phyloP scores from a whole-genome alignment of 192 early-diverging fungal genomes.

The Entomortierella lignicola region DNA sequence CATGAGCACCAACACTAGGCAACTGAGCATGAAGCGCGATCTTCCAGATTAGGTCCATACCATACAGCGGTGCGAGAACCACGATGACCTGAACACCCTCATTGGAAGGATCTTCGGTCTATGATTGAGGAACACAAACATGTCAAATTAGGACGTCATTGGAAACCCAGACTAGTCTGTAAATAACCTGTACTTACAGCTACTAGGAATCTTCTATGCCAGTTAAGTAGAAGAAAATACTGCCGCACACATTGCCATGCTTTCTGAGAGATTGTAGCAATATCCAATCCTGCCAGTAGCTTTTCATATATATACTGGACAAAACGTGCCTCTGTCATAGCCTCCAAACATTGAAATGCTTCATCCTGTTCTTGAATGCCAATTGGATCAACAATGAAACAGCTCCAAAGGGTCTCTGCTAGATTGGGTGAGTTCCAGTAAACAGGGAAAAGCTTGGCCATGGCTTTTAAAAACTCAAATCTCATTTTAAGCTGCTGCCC shows the following conservation, averaged over 20 bases:
- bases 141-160: no score
- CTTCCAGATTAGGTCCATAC: constrained; percentile 60
- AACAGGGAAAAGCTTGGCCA: constrained; percentile 38
- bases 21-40: constrained; percentile 52
- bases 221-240: constrained; percentile 57
- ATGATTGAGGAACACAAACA: not conserved
- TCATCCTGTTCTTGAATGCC: constrained; percentile 56
- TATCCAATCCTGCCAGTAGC: constrained; percentile 47
- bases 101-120: constrained; percentile 8
- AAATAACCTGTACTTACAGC: constrained; percentile 44
- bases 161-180: not conserved
- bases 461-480: constrained; percentile 49
- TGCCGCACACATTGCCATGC: constrained; percentile 53
- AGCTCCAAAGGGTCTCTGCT: constrained; percentile 58
- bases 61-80: constrained; percentile 48
- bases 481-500: constrained; percentile 30
- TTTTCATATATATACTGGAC: constrained; percentile 53
- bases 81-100: constrained; percentile 21
- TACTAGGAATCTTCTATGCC: constrained; percentile 27
- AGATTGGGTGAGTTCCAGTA: constrained; percentile 51
- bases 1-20: constrained; percentile 51
- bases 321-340: constrained; percentile 48
- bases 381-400: constrained; percentile 58
- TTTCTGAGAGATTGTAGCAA: constrained; percentile 48
- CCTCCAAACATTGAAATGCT: constrained; percentile 54